Evolutionary conservation across 768 basidiomycete genomes (phyloP).

Genomic region (Pisolithus marmoratus): DNA sequence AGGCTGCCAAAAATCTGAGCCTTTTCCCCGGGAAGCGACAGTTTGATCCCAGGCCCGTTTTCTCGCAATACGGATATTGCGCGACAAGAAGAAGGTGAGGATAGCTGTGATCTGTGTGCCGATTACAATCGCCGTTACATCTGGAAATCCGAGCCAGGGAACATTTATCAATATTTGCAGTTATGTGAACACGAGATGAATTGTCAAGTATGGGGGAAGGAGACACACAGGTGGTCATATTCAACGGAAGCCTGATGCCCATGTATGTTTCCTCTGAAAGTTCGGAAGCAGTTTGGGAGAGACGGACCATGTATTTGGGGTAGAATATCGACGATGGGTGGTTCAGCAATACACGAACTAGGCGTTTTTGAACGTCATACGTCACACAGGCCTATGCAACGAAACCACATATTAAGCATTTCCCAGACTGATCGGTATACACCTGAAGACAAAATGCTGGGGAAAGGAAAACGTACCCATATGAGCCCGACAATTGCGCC

Average conservation of each 20-base stretch:
- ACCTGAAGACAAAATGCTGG: background rate
- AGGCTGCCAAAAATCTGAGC: slow-evolving; percentile 75
- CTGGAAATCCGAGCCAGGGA: slow-evolving; percentile 30
- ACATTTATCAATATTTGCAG: background rate
- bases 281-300: slow-evolving; percentile 23
- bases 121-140: slow-evolving; percentile 69
- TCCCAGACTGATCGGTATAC: background rate
- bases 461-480: slow-evolving; percentile 47
- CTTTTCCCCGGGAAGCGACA: slow-evolving; percentile 76
- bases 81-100: slow-evolving; percentile 75
- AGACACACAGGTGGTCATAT: slow-evolving; percentile 59
- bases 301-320: slow-evolving; percentile 19
- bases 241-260: slow-evolving; percentile 62
- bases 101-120: slow-evolving; percentile 71
- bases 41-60: slow-evolving; percentile 79
- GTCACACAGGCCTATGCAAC: slow-evolving; percentile 51
- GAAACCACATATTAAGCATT: background rate
- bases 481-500: slow-evolving; percentile 62
- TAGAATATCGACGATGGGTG: slow-evolving; percentile 25
- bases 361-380: slow-evolving; percentile 64
- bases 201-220: background rate
- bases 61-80: slow-evolving; percentile 76
- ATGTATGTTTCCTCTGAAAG: slow-evolving; percentile 49
- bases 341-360: slow-evolving; percentile 40
- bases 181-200: background rate